A percentile compares a stretch with the other conserved stretches of the same genome.
Evolutionary conservation across 2,329 filamentous ascomycete species (phyloP).

Genomic region (Penicillium decumbens): DNA sequence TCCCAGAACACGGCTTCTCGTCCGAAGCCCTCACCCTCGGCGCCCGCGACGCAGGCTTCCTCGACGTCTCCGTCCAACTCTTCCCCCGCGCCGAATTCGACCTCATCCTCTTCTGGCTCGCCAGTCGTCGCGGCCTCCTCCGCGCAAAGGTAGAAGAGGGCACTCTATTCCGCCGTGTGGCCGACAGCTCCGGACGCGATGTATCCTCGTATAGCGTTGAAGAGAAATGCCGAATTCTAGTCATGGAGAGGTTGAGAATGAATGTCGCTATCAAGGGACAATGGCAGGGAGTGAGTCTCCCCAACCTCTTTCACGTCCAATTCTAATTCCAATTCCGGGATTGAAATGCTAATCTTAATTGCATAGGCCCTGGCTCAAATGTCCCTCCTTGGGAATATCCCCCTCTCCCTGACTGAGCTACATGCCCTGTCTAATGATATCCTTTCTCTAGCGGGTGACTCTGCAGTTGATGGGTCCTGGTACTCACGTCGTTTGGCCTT

Average conservation of each 20-base stretch:
- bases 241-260: slow-evolving; percentile 70
- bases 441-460: slow-evolving; percentile 78
- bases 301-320: neutral
- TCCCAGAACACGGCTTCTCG: slow-evolving; percentile 80
- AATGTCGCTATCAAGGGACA: slow-evolving; percentile 68
- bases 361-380: slow-evolving; percentile 87
- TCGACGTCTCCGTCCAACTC: slow-evolving; percentile 78
- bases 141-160: slow-evolving; percentile 33
- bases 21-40: slow-evolving; percentile 67
- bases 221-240: slow-evolving; percentile 63
- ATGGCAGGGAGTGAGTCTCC: slow-evolving; percentile 81
- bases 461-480: slow-evolving; percentile 78
- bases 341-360: neutral
- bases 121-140: slow-evolving; percentile 38
- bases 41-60: slow-evolving; percentile 77
- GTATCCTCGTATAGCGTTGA: slow-evolving; percentile 47
- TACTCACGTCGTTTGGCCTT: slow-evolving; percentile 68
- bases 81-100: slow-evolving; percentile 76
- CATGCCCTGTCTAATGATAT: slow-evolving; percentile 85
- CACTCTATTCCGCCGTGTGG: slow-evolving; percentile 21
- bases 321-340: too few species aligned
- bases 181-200: slow-evolving; percentile 9
- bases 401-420: slow-evolving; percentile 72
- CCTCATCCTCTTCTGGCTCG: slow-evolving; percentile 57
- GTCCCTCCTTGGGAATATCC: slow-evolving; percentile 75